Percentiles rank a stretch among this genome's conserved stretches.
Evolutionary conservation across 1,139 yeast genomes (phyloP).

Genomic region (Hyphopichia pseudoburtonii): DNA sequence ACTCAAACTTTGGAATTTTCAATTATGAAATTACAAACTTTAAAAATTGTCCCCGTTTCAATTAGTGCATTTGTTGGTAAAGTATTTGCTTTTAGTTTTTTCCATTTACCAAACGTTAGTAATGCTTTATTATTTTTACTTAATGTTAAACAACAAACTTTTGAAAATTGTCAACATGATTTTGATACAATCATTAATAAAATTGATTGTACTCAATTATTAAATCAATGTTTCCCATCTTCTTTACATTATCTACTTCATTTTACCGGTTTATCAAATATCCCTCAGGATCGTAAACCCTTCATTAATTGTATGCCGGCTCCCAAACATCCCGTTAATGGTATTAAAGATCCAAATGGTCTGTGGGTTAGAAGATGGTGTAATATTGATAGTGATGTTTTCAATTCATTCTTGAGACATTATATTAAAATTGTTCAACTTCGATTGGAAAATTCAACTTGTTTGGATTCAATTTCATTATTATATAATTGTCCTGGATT

Average conservation of each 20-base stretch:
- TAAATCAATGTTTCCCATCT: constrained; percentile 31
- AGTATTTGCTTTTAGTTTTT: constrained; percentile 66
- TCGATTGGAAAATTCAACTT: constrained; percentile 9
- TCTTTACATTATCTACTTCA: constrained; percentile 40
- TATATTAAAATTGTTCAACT: constrained; percentile 32
- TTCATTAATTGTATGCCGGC: constrained; percentile 43
- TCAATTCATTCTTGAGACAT: constrained; percentile 75
- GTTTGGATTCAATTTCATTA: neutral
- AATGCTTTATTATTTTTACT: constrained; percentile 60
- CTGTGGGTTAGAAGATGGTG: constrained; percentile 63
- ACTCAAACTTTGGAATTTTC: constrained; percentile 58
- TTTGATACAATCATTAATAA: neutral
- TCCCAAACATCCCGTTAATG: constrained; percentile 54
- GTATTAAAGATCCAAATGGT: constrained; percentile 61
- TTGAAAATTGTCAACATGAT: constrained; percentile 14
- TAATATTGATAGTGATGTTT: constrained; percentile 60
- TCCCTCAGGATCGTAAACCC: constrained; percentile 23
- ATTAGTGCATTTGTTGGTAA: constrained; percentile 79
- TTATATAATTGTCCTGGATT: constrained; percentile 35
- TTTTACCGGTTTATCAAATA: constrained; percentile 29
- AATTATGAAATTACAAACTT: constrained; percentile 47
- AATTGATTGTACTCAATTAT: constrained; percentile 5
- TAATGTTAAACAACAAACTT: constrained; percentile 49
- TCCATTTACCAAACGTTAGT: constrained; percentile 61
- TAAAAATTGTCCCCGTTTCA: constrained; percentile 58